These are phyloP conservation scores for Phytophthora melonis DNA, from an alignment of 352 stramenopile genomes.

Conservation along the genomic window DNA sequence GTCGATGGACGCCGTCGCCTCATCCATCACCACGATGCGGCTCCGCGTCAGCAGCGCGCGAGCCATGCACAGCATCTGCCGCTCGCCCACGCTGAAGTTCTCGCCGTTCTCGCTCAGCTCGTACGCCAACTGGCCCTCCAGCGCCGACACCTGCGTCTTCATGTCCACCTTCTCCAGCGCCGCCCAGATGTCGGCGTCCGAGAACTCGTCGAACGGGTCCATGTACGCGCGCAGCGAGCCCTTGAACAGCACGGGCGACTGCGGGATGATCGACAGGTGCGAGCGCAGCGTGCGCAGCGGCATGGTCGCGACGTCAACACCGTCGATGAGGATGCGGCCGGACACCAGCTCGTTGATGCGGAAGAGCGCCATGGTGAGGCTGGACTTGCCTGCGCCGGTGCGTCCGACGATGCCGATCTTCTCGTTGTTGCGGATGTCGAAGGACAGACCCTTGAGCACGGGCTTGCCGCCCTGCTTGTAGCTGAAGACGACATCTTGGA, in stretches of 20 bases:
- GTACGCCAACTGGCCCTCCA: slow-evolving; percentile 30
- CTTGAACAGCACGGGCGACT: slow-evolving; percentile 91
- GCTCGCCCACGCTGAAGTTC: slow-evolving; percentile 54
- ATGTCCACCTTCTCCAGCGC: slow-evolving; percentile 86
- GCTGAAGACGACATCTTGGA: slow-evolving; percentile 44
- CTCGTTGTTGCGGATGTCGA: slow-evolving; percentile 68
- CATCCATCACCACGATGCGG: slow-evolving; percentile 93
- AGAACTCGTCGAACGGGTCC: slow-evolving; percentile 89
- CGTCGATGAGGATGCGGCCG: slow-evolving; percentile 57
- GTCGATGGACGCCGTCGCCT: slow-evolving; percentile 59
- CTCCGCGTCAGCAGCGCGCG: slow-evolving; percentile 88
- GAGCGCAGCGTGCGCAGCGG: slow-evolving; percentile 42
- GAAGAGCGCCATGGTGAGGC: slow-evolving; percentile 86
- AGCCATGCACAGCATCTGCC: slow-evolving; percentile 61
- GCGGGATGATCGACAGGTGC: slow-evolving; percentile 51
- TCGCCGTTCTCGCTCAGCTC: slow-evolving; percentile 66
- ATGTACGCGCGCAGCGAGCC: slow-evolving; percentile 90
- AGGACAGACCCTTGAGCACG: slow-evolving; percentile 52
- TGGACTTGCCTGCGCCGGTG: slow-evolving; percentile 90
- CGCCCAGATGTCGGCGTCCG: slow-evolving; percentile 74
- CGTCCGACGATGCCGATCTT: slow-evolving; percentile 90
- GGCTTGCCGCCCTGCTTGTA: slow-evolving; percentile 15
- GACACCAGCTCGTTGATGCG: slow-evolving; percentile 77
- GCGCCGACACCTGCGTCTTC: slow-evolving; percentile 36
- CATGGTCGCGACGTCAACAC: slow-evolving; percentile 46